phyloP scores from a whole-genome alignment of 108 stramenopile genomes.

The Skeletonema marinoi region DNA sequence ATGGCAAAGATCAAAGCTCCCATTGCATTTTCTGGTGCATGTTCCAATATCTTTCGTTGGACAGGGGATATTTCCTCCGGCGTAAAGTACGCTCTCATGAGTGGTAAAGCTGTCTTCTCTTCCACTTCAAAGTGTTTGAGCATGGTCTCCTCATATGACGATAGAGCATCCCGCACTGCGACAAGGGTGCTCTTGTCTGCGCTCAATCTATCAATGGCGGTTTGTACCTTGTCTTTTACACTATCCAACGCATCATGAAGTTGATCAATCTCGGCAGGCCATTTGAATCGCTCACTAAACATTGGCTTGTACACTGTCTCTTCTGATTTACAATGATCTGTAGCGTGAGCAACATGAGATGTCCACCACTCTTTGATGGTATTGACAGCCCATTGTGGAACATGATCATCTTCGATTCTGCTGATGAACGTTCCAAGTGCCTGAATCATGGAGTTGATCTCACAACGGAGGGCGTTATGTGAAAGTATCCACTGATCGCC shows the following conservation, averaged over 20 bases:
- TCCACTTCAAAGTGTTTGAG: neutral
- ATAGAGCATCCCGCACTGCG: neutral
- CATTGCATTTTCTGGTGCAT: conserved; percentile 1
- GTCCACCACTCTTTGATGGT: neutral
- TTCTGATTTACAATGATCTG: neutral
- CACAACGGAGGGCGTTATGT: neutral
- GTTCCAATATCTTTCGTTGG: conserved; percentile 7
- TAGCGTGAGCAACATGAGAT: neutral
- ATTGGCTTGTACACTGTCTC: neutral
- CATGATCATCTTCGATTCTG: neutral
- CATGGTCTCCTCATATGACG: neutral
- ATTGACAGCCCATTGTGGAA: neutral
- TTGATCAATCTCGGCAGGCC: neutral
- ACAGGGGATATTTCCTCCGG: neutral
- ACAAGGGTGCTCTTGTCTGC: neutral
- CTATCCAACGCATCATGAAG: neutral
- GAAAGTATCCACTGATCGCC: neutral
- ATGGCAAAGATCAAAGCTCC: conserved; percentile 4
- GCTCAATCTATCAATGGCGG: neutral
- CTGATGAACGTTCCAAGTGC: neutral
- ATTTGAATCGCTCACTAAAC: neutral
- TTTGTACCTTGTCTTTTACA: neutral
- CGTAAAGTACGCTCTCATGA: conserved; percentile 4
- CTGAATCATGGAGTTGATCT: neutral
- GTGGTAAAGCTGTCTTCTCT: neutral